A percentile compares a stretch with the other conserved stretches of the same genome.
Evolutionary conservation across 2,329 filamentous ascomycete species (phyloP).

Genomic region (Fusarium piperis): DNA sequence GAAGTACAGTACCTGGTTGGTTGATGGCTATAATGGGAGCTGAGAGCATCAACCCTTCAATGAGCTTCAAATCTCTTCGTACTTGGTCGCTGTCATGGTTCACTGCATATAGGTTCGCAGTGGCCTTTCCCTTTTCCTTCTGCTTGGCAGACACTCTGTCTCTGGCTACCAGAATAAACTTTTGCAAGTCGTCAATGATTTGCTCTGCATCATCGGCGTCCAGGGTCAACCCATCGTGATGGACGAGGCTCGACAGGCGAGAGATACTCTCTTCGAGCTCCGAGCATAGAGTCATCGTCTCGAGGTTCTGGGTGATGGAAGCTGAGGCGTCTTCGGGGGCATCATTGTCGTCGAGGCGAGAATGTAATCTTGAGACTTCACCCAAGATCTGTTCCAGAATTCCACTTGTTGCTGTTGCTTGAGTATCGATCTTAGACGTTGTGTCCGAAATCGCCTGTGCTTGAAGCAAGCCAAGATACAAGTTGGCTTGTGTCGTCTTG

Average conservation of each 20-base stretch:
- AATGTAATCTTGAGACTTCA: conserved; percentile 11
- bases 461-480: conserved; percentile 25
- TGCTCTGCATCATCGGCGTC: conserved; percentile 27
- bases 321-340: neutral
- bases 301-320: neutral
- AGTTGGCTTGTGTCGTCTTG: conserved; percentile 12
- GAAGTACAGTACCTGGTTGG: neutral
- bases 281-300: conserved; percentile 8
- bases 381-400: conserved; percentile 15
- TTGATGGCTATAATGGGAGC: conserved; percentile 11
- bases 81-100: neutral
- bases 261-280: conserved; percentile 24
- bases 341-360: neutral
- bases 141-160: neutral
- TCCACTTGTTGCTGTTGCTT: neutral
- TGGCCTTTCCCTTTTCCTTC: too few relatives aligned
- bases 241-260: conserved; percentile 3
- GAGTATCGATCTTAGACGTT: conserved; percentile 7
- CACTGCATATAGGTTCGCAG: fast-evolving
- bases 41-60: conserved; percentile 9
- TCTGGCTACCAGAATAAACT: conserved; percentile 3
- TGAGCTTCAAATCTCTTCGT: conserved; percentile 1
- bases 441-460: conserved; percentile 10
- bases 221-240: conserved; percentile 2
- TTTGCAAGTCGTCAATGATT: conserved; percentile 24